These are phyloP conservation scores for Mycena leptocephala DNA, from an alignment of 768 basidiomycete genomes.

Conservation along the genomic window DNA sequence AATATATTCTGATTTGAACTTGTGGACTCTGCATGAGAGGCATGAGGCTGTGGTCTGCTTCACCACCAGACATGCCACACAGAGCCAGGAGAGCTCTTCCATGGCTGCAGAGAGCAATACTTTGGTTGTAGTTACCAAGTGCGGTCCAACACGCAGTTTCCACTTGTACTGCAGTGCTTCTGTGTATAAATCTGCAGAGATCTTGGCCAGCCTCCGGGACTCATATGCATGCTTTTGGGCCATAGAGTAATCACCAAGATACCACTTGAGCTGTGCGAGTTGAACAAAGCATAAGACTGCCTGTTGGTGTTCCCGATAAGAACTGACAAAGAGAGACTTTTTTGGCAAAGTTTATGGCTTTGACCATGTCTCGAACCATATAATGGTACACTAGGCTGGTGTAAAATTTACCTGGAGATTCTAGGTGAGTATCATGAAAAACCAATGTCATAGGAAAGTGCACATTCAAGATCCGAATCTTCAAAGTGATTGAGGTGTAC, in stretches of 20 bases:
- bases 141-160: not conserved
- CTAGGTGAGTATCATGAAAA: not conserved
- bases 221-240: not conserved
- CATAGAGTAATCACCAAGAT: not conserved
- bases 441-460: not conserved
- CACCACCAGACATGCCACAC: not conserved
- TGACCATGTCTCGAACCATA: not conserved
- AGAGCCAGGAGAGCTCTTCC: not conserved
- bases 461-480: not conserved
- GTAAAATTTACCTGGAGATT: not conserved
- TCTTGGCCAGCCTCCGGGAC: not conserved
- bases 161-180: not conserved
- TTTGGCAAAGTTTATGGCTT: not conserved
- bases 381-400: not conserved
- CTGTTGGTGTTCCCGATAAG: not conserved
- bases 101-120: not conserved
- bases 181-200: not conserved
- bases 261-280: not conserved
- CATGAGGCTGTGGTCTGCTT: not conserved
- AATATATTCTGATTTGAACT: not conserved
- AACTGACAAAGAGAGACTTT: not conserved
- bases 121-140: not conserved
- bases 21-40: not conserved
- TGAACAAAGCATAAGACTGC: not conserved
- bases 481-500: not conserved